A percentile compares a stretch with the other conserved stretches of the same genome.
Evolutionary conservation across 2,329 filamentous ascomycete genomes (phyloP).

Genomic region (Exophiala sp.): DNA sequence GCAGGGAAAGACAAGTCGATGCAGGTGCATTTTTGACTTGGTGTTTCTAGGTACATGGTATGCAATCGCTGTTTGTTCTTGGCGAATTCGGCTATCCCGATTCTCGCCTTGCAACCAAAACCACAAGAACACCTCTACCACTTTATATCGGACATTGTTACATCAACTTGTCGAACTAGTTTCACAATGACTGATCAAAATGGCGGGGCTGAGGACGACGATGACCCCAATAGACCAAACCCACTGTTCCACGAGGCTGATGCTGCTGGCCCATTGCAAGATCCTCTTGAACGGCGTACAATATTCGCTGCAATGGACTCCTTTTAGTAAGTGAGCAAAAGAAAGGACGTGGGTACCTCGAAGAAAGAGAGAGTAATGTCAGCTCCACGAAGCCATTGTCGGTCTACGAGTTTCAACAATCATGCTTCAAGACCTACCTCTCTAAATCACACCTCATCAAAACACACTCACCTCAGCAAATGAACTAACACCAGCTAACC

Average conservation of each 20-base stretch:
- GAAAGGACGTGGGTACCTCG: not conserved
- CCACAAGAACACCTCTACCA: no score
- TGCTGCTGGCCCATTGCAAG: conserved; percentile 60
- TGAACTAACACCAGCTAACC: conserved; percentile 21
- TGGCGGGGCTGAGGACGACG: not conserved
- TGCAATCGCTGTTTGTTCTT: no score
- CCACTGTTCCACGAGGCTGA: conserved; percentile 34
- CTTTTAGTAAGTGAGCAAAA: conserved; percentile 64
- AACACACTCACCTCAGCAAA: not conserved
- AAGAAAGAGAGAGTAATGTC: not conserved
- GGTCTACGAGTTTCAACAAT: no score
- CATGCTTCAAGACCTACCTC: no score
- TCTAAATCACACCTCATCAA: no score
- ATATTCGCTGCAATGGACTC: conserved; percentile 83
- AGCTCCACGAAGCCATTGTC: not conserved
- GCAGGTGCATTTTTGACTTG: no score
- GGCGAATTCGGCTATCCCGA: no score
- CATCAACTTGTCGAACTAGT: no score
- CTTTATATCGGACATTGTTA: no score
- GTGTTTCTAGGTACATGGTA: no score
- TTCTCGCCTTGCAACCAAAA: no score
- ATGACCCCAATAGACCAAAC: not conserved
- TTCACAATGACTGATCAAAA: not conserved
- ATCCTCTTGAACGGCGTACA: conserved; percentile 76
- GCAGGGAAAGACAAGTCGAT: no score